Evolutionary conservation across 768 basidiomycete species (phyloP).

Genomic region (Hygrocybe punicea): DNA sequence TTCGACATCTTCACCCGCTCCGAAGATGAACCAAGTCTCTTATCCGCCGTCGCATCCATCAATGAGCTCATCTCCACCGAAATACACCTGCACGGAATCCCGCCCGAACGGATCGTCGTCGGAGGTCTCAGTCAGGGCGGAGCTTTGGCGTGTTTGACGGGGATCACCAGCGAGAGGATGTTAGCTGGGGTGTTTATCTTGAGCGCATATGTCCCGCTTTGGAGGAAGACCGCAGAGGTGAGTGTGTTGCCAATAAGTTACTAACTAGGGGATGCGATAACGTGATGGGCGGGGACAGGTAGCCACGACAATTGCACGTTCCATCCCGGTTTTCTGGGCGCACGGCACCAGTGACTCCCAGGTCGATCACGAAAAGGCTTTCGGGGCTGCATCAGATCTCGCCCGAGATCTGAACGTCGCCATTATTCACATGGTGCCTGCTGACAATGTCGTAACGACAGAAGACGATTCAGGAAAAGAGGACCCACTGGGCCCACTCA

Average conservation of each 20-base stretch:
- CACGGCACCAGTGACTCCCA: conserved; percentile 64
- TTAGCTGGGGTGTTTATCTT: conserved; percentile 58
- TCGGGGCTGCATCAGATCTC: conserved; percentile 46
- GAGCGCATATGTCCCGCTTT: conserved; percentile 62
- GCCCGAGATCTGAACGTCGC: conserved; percentile 46
- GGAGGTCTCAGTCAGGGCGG: conserved; percentile 76
- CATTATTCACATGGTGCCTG: conserved; percentile 20
- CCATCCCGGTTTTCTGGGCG: conserved; percentile 70
- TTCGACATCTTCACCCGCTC: conserved; percentile 41
- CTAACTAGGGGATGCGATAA: conserved; percentile 4
- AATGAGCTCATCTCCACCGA: conserved; percentile 59
- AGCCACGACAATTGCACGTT: conserved; percentile 42
- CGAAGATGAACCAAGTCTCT: conserved; percentile 60
- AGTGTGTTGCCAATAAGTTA: conserved; percentile 6
- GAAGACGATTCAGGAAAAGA: conserved; percentile 9
- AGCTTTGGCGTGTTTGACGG: conserved; percentile 55
- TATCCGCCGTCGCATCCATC: conserved; percentile 46
- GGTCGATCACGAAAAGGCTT: conserved; percentile 49
- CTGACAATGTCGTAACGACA: not conserved
- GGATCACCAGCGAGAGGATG: conserved; percentile 46
- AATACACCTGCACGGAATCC: conserved; percentile 50
- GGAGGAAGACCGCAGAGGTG: conserved; percentile 51
- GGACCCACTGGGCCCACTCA: too few relatives aligned
- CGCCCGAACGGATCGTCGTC: conserved; percentile 58
- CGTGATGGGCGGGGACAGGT: conserved; percentile 43